phyloP scores from a whole-genome alignment of 176 grass and related monocot genomes.

The Leersia perrieri region DNA sequence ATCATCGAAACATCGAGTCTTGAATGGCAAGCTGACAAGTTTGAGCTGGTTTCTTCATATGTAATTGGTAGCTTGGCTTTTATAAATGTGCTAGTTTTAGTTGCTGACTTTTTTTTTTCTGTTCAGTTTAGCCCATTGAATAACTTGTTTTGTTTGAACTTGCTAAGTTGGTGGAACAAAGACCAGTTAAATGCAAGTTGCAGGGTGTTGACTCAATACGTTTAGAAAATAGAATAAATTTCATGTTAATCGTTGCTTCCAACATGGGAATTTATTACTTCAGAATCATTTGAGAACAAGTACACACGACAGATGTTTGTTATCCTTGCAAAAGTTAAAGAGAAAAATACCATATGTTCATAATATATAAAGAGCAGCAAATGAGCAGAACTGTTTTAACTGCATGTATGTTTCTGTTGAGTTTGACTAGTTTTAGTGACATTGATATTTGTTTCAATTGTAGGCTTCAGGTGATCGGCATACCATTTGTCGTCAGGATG shows the following conservation, averaged over 20 bases:
- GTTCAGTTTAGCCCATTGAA: slow-evolving; percentile 13
- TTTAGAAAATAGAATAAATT: not conserved
- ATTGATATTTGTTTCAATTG: slow-evolving; percentile 15
- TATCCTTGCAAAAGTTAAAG: not conserved
- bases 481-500: slow-evolving; percentile 79
- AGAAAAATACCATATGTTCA: not conserved
- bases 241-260: not conserved
- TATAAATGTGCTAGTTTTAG: not conserved
- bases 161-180: not conserved
- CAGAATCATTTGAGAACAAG: not conserved
- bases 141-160: slow-evolving; percentile 4
- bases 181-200: not conserved
- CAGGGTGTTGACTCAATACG: not conserved
- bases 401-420: not conserved
- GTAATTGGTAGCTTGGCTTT: not conserved
- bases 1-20: not conserved
- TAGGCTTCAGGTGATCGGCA: slow-evolving; percentile 65
- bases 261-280: not conserved
- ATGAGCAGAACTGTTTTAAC: not conserved
- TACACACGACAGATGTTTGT: not conserved
- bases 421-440: slow-evolving; percentile 3
- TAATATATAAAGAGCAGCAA: not conserved
- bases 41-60: not conserved
- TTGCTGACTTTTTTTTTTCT: not conserved
- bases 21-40: not conserved